A percentile compares a stretch with the other conserved stretches of the same genome.
Evolutionary conservation across 306 rosid species (phyloP).

Genomic region (Cucurbita pepo): DNA sequence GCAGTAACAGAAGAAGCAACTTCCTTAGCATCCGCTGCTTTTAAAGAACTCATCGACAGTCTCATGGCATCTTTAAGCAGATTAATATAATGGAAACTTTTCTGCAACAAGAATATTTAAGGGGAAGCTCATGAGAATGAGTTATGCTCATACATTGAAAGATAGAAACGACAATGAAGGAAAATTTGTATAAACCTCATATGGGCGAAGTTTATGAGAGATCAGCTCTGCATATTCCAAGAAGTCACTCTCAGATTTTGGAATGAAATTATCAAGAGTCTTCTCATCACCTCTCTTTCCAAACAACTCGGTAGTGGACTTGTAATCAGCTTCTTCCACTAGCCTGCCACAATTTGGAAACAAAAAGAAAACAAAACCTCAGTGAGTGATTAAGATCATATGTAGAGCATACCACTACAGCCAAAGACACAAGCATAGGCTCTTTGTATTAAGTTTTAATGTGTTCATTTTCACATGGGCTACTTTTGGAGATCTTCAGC

Average conservation of each 20-base stretch:
- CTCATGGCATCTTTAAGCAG: constrained; percentile 75
- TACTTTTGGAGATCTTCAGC: background rate
- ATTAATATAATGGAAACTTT: constrained; percentile 62
- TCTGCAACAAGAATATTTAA: constrained; percentile 29
- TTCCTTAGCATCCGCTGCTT: constrained; percentile 91
- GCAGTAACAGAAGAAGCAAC: constrained; percentile 78
- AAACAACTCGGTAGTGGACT: constrained; percentile 71
- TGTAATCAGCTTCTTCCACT: constrained; percentile 84
- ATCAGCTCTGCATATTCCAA: constrained; percentile 81
- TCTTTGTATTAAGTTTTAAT: background rate
- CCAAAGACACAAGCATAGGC: background rate
- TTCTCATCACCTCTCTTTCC: constrained; percentile 41
- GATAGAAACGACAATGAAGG: background rate
- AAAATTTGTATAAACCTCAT: constrained; percentile 37
- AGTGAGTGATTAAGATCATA: background rate
- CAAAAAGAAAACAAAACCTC: background rate
- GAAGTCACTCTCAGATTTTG: constrained; percentile 80
- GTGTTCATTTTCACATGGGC: background rate
- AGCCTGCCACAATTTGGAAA: constrained; percentile 28
- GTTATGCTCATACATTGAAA: background rate
- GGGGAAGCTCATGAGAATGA: background rate
- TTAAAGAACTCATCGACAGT: constrained; percentile 56
- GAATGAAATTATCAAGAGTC: constrained; percentile 74
- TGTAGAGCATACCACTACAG: background rate
- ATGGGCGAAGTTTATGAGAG: constrained; percentile 44